Conservation (phyloP, 2,329 filamentous ascomycete species). For the Trichophyton schoenleinii region DNA sequence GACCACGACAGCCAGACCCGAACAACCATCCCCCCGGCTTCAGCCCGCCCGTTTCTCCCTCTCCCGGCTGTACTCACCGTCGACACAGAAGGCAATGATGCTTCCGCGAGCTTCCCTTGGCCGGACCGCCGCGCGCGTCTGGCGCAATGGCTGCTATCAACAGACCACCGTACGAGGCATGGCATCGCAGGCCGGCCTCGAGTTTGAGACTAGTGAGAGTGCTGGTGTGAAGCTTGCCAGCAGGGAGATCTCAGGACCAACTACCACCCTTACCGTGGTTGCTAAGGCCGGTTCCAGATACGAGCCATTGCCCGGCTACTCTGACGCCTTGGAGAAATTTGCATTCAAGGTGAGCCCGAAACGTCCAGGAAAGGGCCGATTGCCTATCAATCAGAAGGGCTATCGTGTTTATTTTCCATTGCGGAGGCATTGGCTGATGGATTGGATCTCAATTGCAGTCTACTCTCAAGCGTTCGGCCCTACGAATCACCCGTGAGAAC, state of each 20-base stretch:
- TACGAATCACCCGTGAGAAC: slow-evolving; percentile 87
- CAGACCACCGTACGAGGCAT: slow-evolving; percentile 47
- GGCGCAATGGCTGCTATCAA: slow-evolving; percentile 48
- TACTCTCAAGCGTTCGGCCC: slow-evolving; percentile 72
- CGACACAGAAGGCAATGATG: slow-evolving; percentile 44
- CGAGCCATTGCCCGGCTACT: slow-evolving; percentile 77
- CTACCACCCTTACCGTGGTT: slow-evolving; percentile 81
- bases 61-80: slow-evolving; percentile 36
- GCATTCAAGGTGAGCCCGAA: slow-evolving; percentile 71
- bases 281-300: slow-evolving; percentile 91
- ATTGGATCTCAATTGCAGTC: slow-evolving; percentile 38
- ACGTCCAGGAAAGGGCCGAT: slow-evolving; percentile 11
- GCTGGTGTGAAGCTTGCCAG: slow-evolving; percentile 85
- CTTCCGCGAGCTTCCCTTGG: slow-evolving; percentile 54
- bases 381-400: not conserved
- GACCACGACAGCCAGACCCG: no score
- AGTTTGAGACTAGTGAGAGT: slow-evolving; percentile 77
- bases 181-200: slow-evolving; percentile 58
- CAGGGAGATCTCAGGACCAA: slow-evolving; percentile 76
- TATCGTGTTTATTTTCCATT: not conserved
- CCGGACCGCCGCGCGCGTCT: slow-evolving; percentile 51
- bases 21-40: slow-evolving; percentile 16
- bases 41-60: slow-evolving; percentile 20
- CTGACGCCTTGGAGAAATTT: slow-evolving; percentile 83
- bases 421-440: slow-evolving; percentile 7